Conservation (phyloP, 345 rosid species). For the Citrus inodora region DNA sequence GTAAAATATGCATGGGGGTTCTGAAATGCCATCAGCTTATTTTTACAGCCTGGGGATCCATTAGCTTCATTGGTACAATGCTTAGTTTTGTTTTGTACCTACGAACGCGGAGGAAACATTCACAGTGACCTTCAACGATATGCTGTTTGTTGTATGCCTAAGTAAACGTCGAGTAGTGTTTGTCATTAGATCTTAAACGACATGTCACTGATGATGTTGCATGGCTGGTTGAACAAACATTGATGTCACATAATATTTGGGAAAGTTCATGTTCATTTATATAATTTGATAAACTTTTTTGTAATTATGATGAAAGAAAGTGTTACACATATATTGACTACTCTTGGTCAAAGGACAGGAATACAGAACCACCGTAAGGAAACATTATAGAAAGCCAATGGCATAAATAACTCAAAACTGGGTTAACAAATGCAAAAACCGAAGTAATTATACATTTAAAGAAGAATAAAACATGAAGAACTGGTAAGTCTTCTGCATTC, state of each 20-base stretch:
- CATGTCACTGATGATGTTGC: background rate
- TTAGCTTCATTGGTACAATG: slow-evolving; percentile 10
- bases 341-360: background rate
- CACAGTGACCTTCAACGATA: background rate
- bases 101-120: background rate
- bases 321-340: background rate
- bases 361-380: background rate
- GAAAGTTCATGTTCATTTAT: background rate
- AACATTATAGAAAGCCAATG: background rate
- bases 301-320: background rate
- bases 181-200: background rate
- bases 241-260: too few relatives aligned
- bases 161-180: background rate
- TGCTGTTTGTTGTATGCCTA: background rate
- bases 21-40: slow-evolving; percentile 13
- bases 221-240: background rate
- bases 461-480: background rate
- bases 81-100: slow-evolving; percentile 19
- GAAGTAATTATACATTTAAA: background rate
- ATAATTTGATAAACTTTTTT: too few relatives aligned
- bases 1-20: slow-evolving; percentile 9
- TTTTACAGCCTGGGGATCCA: slow-evolving; percentile 23
- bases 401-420: background rate
- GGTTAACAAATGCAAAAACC: background rate
- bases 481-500: background rate